Conservation (phyloP, 2,329 filamentous ascomycete genomes). For the Periconia digitata region DNA sequence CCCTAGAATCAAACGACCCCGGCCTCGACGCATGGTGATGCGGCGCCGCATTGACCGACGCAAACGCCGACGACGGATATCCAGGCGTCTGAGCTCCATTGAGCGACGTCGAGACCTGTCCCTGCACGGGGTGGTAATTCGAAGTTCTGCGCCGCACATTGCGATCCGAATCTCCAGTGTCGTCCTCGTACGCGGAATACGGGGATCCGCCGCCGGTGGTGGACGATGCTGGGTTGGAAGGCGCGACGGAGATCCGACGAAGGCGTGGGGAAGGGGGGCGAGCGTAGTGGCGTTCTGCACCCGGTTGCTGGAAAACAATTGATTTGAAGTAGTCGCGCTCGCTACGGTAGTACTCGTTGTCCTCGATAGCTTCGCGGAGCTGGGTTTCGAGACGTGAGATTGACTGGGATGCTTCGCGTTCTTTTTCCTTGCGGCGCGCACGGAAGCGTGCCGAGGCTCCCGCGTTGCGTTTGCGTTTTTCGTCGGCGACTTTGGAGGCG, state of each 20-base stretch:
- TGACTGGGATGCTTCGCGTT: slow-evolving; percentile 69
- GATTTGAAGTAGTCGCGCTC: slow-evolving; percentile 68
- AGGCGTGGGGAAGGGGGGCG: slow-evolving; percentile 48
- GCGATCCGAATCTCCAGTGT: slow-evolving; percentile 31
- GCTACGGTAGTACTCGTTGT: slow-evolving; percentile 71
- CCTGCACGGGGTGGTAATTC: slow-evolving; percentile 36
- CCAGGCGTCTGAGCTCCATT: slow-evolving; percentile 19
- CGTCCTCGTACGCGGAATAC: slow-evolving; percentile 36
- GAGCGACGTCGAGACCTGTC: slow-evolving; percentile 22
- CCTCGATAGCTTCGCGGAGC: slow-evolving; percentile 66
- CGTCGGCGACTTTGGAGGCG: slow-evolving; percentile 78
- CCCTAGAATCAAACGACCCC: slow-evolving; percentile 14
- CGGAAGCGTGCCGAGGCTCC: slow-evolving; percentile 83
- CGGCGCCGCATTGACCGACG: slow-evolving; percentile 20
- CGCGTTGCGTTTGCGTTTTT: slow-evolving; percentile 83
- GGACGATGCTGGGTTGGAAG: slow-evolving; percentile 30
- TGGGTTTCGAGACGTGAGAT: slow-evolving; percentile 70
- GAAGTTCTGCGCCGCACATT: slow-evolving; percentile 42
- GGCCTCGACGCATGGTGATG: slow-evolving; percentile 12
- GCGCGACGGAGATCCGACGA: slow-evolving; percentile 32
- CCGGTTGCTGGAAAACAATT: slow-evolving; percentile 61
- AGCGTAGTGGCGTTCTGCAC: slow-evolving; percentile 49
- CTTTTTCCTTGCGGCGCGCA: slow-evolving; percentile 78
- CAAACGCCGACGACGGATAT: slow-evolving; percentile 22
- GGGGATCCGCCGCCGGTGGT: slow-evolving; percentile 30